phyloP scores from a whole-genome alignment of 2,329 filamentous ascomycete species.

The Diaporthe batatas region DNA sequence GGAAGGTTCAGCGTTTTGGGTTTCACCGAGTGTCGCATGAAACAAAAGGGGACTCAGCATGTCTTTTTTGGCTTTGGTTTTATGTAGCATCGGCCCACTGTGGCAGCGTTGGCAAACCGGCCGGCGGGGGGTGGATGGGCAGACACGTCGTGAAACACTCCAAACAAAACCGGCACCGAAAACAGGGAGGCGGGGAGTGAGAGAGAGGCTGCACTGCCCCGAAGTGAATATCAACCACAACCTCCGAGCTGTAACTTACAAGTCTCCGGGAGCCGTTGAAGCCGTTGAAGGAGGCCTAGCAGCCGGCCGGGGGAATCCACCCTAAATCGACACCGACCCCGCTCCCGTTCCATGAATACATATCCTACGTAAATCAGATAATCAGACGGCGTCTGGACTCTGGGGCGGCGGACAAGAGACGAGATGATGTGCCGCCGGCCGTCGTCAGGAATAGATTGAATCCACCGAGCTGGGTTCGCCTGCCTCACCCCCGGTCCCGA shows the following conservation, averaged over 20 bases:
- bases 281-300: background rate
- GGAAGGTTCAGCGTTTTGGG: background rate
- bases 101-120: background rate
- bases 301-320: background rate
- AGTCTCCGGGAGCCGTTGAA: background rate
- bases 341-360: constrained; percentile 2
- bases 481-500: background rate
- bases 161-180: background rate
- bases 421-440: constrained; percentile 21
- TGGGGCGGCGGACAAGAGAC: background rate
- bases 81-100: background rate
- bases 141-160: constrained; percentile 11
- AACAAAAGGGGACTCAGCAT: constrained; percentile 16
- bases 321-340: constrained; percentile 11
- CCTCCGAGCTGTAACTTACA: background rate
- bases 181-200: background rate
- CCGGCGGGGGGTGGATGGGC: background rate
- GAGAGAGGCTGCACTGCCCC: background rate
- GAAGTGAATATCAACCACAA: background rate
- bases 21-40: constrained; percentile 17
- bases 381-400: constrained; percentile 23
- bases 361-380: background rate
- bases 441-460: constrained; percentile 26
- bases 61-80: background rate
- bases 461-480: constrained; percentile 18